Conservation (phyloP, 1,284 basidiomycete genomes). For the Apiotrichum gracile region DNA sequence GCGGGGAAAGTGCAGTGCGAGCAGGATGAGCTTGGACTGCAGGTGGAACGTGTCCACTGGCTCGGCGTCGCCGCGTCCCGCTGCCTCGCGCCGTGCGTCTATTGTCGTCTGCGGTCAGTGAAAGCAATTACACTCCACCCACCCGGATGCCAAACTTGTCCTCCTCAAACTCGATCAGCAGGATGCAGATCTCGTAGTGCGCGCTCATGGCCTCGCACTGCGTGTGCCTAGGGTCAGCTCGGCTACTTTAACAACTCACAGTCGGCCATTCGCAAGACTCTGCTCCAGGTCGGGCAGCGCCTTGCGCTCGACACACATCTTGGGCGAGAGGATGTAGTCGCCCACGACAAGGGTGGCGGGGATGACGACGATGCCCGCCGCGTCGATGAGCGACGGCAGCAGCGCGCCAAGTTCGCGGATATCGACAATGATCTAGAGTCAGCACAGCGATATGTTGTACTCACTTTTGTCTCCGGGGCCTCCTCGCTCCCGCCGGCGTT, state of each 20-base stretch:
- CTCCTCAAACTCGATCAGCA: slow-evolving; percentile 98
- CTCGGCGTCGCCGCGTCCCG: slow-evolving; percentile 46
- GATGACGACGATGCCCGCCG: slow-evolving; percentile 69
- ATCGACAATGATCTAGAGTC: slow-evolving; percentile 78
- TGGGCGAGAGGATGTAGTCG: slow-evolving; percentile 91
- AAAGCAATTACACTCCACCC: slow-evolving; percentile 37
- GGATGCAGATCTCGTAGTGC: slow-evolving; percentile 87
- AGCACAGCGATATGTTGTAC: background rate
- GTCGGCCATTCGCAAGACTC: slow-evolving; percentile 84
- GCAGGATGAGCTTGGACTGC: slow-evolving; percentile 84
- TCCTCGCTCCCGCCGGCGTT: slow-evolving; percentile 75
- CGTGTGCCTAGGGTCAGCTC: slow-evolving; percentile 61
- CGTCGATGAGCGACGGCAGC: slow-evolving; percentile 83
- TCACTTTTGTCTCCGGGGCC: slow-evolving; percentile 62
- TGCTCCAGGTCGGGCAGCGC: slow-evolving; percentile 84
- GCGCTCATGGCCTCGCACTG: slow-evolving; percentile 97
- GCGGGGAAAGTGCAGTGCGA: slow-evolving; percentile 83
- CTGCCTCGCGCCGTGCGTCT: slow-evolving; percentile 52
- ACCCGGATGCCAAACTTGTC: slow-evolving; percentile 91
- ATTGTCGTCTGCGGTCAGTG: slow-evolving; percentile 51
- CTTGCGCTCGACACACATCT: slow-evolving; percentile 94
- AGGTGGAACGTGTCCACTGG: slow-evolving; percentile 53
- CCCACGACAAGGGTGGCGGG: slow-evolving; percentile 91
- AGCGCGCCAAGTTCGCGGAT: slow-evolving; percentile 94
- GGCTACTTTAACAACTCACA: slow-evolving; percentile 58